phyloP scores from a whole-genome alignment of 768 basidiomycete species.

The Leccinum subgranulosum region DNA sequence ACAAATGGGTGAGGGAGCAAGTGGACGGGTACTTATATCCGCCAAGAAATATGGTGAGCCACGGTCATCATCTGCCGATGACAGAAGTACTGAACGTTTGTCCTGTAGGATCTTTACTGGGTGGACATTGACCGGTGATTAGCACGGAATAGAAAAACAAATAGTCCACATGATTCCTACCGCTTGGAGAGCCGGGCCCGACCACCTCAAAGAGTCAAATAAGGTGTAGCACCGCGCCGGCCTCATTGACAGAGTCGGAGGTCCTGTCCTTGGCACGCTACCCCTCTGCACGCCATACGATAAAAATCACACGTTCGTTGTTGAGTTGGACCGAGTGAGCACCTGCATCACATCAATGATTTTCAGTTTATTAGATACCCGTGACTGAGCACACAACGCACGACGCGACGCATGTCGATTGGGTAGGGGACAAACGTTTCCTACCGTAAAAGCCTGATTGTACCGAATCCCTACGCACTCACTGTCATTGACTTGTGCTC shows the following conservation, averaged over 20 bases:
- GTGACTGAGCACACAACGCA: neutral
- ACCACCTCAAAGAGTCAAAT: neutral
- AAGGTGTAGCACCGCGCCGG: neutral
- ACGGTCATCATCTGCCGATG: neutral
- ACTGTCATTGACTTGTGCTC: neutral
- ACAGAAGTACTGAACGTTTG: slow-evolving; percentile 11
- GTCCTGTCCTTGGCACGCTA: neutral
- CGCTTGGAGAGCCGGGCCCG: neutral
- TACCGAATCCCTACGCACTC: too few species aligned
- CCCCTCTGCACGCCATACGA: neutral
- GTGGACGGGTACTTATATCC: slow-evolving; percentile 2
- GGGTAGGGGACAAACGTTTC: slow-evolving; percentile 4
- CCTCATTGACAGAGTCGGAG: too few species aligned
- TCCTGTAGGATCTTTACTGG: neutral
- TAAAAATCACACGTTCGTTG: neutral
- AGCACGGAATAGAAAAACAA: neutral
- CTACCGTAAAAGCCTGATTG: too few species aligned
- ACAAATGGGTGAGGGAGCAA: neutral
- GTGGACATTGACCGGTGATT: slow-evolving; percentile 2
- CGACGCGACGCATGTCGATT: neutral
- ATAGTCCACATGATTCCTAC: neutral
- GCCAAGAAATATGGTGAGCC: too few species aligned
- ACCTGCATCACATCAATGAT: neutral
- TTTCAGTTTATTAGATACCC: neutral
- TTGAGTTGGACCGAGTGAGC: neutral